Evolutionary conservation across 2,329 filamentous ascomycete genomes (phyloP), one percentile per base, ranked within the genome.

Genomic region (Cercospora zeae-maydis): DNA sequence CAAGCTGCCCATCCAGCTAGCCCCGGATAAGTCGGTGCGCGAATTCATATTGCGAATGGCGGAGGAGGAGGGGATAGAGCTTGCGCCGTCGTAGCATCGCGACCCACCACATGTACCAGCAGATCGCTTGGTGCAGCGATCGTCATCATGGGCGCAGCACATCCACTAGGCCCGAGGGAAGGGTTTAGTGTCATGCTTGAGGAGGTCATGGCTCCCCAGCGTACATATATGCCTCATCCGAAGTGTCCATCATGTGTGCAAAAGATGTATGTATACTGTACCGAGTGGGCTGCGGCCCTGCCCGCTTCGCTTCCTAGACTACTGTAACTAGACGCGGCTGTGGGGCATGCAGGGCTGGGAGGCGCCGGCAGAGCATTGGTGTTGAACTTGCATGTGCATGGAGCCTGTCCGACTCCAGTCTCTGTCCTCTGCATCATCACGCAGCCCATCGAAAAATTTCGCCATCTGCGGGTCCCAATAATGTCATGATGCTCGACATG

Each of bases 51-150:
- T 91, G 64, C 85, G 90, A 66, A 87, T 84, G 63, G 91, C 91
- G 10, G 92, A 96, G 78, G 85, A 87, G 61, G 93, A 97, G 76
- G 93, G 92, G 21, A 89, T 97, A 69, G 89, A 88, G 61, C 42
- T 73, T 45, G 51, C 52, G 19, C 60, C 54, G n/a, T 19, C 52
- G 36, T 63, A 51, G 45, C 45, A 34, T 9, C 30, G 27, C 19
- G 10, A 8, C 10, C 16, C 36, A 45, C 21, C 31, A 11, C 19
- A 55, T 16, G 9, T 55, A 31, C 27, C 49, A 16, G 49, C 30
- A 33, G 49, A 53, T 34, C 27, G 13, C 42, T 19, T 27, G 42
- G 42, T 49, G 49, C 49, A 19, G n/a, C 34, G 49, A 53, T 53
- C 49, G 27, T 31, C 49, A 11, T 31, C 49, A 11, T 34, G 49